phyloP scores from a whole-genome alignment of 176 grass and related monocot species.

The sorghum (Sorghum bicolor) region DNA sequence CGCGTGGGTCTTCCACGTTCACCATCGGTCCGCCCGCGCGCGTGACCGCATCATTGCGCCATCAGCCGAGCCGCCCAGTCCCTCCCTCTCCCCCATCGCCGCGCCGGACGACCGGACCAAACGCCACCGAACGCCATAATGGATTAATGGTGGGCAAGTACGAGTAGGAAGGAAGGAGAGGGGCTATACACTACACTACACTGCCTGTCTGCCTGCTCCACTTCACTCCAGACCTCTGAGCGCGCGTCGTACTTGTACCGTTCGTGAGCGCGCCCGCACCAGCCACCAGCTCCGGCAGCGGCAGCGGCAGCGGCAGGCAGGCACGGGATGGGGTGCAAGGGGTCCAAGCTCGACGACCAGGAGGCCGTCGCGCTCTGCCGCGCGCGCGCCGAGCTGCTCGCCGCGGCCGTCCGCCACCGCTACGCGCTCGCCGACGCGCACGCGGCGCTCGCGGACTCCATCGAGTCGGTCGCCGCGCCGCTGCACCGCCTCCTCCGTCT shows the following conservation, averaged over 20 bases:
- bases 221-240: not conserved
- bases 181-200: too few species aligned
- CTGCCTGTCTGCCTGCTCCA: not conserved
- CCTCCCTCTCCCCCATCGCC: not conserved
- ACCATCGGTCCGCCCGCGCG: not conserved
- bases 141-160: not conserved
- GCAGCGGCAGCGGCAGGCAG: not conserved
- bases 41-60: constrained; percentile 21
- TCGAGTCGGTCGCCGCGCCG: constrained; percentile 51
- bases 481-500: constrained; percentile 59
- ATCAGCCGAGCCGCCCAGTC: not conserved
- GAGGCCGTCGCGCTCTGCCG: constrained; percentile 75
- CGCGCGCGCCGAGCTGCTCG: constrained; percentile 63
- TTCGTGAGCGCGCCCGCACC: not conserved
- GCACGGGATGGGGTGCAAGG: constrained; percentile 70
- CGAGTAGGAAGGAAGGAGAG: not conserved
- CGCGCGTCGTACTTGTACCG: not conserved
- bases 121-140: constrained; percentile 50
- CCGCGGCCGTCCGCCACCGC: constrained; percentile 74
- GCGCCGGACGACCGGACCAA: constrained; percentile 33
- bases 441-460: constrained; percentile 53
- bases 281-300: too few species aligned
- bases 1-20: not conserved
- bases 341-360: constrained; percentile 81
- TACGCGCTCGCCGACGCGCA: constrained; percentile 70